phyloP scores from a whole-genome alignment of 768 basidiomycete genomes.

The Hygrophorus russula region DNA sequence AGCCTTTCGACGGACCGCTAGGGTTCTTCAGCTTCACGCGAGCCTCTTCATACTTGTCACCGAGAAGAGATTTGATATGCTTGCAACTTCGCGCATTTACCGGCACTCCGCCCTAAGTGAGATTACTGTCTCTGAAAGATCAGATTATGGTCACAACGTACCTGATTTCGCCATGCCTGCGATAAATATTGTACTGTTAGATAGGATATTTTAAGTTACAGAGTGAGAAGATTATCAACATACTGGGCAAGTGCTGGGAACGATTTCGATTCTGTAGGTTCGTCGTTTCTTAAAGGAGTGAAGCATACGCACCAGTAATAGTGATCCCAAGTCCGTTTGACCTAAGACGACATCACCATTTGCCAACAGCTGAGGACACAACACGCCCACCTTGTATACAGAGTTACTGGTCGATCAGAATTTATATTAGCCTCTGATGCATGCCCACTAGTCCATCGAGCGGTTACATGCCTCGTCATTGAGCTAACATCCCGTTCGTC shows the following conservation, averaged over 20 bases:
- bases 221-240: background rate
- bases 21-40: constrained; percentile 26
- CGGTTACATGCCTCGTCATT: constrained; percentile 19
- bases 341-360: constrained; percentile 11
- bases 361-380: constrained; percentile 5
- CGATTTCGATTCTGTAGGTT: background rate
- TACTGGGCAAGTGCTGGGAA: constrained; percentile 23
- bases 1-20: constrained; percentile 12
- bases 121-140: background rate
- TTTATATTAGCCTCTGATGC: background rate
- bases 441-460: background rate
- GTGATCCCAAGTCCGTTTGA: constrained; percentile 30
- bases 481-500: constrained; percentile 37
- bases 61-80: constrained; percentile 24
- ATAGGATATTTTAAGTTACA: background rate
- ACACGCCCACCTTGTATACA: constrained; percentile 24
- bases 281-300: background rate
- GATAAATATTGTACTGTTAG: background rate
- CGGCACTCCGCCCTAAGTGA: constrained; percentile 18
- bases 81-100: constrained; percentile 29
- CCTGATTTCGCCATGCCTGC: constrained; percentile 26
- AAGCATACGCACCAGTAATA: constrained; percentile 21
- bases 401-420: constrained; percentile 20
- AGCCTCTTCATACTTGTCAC: constrained; percentile 26
- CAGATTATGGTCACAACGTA: constrained; percentile 2